phyloP scores from a whole-genome alignment of 1,284 basidiomycete species.

The Leccinum subrobustum region DNA sequence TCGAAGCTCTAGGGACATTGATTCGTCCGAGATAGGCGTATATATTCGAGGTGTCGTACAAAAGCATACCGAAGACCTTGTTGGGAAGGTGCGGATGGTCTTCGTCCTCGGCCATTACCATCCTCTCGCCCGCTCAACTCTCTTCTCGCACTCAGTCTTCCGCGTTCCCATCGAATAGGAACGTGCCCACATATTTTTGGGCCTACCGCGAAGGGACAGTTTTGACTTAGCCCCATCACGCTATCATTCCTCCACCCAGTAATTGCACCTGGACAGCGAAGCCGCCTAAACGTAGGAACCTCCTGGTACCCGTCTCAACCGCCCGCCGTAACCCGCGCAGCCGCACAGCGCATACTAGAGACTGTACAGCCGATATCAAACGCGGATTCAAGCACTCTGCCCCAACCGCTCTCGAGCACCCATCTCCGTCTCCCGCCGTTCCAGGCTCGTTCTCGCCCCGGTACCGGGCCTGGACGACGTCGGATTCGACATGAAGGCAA shows the following conservation, averaged over 20 bases:
- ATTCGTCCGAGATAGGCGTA: not conserved
- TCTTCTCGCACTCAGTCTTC: not conserved
- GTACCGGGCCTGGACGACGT: constrained; percentile 19
- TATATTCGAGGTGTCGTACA: not conserved
- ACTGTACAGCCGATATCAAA: not conserved
- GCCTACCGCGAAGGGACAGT: not conserved
- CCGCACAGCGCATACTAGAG: not conserved
- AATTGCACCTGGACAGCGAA: not conserved
- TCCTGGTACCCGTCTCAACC: not conserved
- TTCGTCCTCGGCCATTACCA: too few relatives aligned
- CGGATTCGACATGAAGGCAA: constrained; percentile 30
- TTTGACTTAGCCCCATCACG: too few relatives aligned
- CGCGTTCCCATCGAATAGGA: not conserved
- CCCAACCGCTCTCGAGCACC: too few relatives aligned
- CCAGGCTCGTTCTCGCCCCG: not conserved
- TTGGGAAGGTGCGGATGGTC: too few relatives aligned
- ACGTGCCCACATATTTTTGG: not conserved
- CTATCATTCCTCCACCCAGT: too few relatives aligned
- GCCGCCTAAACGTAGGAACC: not conserved
- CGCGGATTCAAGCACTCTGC: not conserved
- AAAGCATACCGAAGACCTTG: not conserved
- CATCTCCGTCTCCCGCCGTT: not conserved
- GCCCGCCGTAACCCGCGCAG: not conserved
- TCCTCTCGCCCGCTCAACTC: not conserved
- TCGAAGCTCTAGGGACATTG: not conserved